Evolutionary conservation across 495 filamentous ascomycete genomes (phyloP).

Genomic region (Daldinia decipiens): DNA sequence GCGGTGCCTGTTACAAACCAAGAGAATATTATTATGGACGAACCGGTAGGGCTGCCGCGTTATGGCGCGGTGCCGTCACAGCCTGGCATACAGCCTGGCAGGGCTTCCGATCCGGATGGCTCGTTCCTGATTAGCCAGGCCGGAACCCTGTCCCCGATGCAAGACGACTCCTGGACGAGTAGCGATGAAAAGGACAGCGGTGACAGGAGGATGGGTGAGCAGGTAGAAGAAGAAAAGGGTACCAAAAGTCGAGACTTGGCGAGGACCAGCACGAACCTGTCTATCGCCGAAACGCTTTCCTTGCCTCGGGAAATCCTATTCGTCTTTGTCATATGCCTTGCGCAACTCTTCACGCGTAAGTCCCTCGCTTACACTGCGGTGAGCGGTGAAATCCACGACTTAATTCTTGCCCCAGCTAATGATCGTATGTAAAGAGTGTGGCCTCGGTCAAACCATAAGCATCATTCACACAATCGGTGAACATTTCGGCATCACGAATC

Average conservation of each 20-base stretch:
- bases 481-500: conserved; percentile 39
- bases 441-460: conserved; percentile 45
- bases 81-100: conserved; percentile 4
- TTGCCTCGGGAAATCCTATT: conserved; percentile 55
- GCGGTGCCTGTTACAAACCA: conserved; percentile 9
- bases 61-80: conserved; percentile 5
- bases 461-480: conserved; percentile 50
- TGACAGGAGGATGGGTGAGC: conserved; percentile 1
- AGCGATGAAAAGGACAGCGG: conserved; percentile 27
- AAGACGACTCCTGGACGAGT: conserved; percentile 28
- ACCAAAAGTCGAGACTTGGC: conserved; percentile 13
- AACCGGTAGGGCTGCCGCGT: background rate
- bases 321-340: conserved; percentile 55
- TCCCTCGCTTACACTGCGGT: background rate
- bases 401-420: conserved; percentile 10
- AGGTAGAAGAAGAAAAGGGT: background rate
- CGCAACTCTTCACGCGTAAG: conserved; percentile 54
- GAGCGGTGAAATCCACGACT: too few species aligned
- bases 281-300: conserved; percentile 44
- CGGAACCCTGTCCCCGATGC: conserved; percentile 14
- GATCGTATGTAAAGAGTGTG: conserved; percentile 31
- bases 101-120: conserved; percentile 9
- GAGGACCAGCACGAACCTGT: conserved; percentile 24
- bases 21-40: conserved; percentile 10
- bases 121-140: conserved; percentile 17